phyloP scores from a whole-genome alignment of 352 stramenopile genomes.

The Phytophthora sansomeana region DNA sequence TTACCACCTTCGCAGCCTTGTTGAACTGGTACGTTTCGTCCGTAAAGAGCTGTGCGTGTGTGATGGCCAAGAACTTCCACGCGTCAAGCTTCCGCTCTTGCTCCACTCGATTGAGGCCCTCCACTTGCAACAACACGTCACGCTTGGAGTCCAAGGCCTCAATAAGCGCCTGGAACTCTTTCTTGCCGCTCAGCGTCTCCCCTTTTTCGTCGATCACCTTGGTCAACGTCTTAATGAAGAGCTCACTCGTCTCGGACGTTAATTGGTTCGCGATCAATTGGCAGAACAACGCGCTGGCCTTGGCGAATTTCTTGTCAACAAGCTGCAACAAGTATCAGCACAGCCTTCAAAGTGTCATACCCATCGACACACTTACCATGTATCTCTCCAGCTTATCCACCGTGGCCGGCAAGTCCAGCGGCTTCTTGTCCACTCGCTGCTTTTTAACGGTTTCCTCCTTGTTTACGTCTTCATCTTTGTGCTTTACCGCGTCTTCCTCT shows the following conservation, averaged over 20 bases:
- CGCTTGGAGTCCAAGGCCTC: slow-evolving; percentile 49
- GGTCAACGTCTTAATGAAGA: slow-evolving; percentile 60
- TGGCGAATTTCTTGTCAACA: slow-evolving; percentile 80
- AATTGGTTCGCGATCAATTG: slow-evolving; percentile 59
- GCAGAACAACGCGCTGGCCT: slow-evolving; percentile 65
- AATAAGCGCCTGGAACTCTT: slow-evolving; percentile 63
- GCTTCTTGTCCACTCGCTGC: slow-evolving; percentile 32
- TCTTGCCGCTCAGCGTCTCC: slow-evolving; percentile 52
- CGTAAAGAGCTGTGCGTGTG: slow-evolving; percentile 74
- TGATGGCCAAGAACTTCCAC: slow-evolving; percentile 70
- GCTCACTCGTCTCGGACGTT: slow-evolving; percentile 34
- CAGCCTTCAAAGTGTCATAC: no score
- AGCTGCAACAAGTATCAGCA: no score
- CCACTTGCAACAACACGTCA: slow-evolving; percentile 30
- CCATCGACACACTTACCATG: slow-evolving; percentile 50
- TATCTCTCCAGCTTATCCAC: slow-evolving; percentile 70
- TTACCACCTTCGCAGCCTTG: slow-evolving; percentile 69
- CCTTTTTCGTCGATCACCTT: slow-evolving; percentile 57
- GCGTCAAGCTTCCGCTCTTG: slow-evolving; percentile 36
- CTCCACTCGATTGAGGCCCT: slow-evolving; percentile 3
- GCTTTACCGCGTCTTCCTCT: slow-evolving; percentile 17
- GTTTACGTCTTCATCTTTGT: neutral
- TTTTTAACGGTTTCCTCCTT: slow-evolving; percentile 30
- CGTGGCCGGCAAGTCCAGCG: slow-evolving; percentile 49
- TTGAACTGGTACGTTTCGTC: slow-evolving; percentile 87